Evolutionary conservation across 495 filamentous ascomycete species (phyloP).

Genomic region (Evernia prunastri): DNA sequence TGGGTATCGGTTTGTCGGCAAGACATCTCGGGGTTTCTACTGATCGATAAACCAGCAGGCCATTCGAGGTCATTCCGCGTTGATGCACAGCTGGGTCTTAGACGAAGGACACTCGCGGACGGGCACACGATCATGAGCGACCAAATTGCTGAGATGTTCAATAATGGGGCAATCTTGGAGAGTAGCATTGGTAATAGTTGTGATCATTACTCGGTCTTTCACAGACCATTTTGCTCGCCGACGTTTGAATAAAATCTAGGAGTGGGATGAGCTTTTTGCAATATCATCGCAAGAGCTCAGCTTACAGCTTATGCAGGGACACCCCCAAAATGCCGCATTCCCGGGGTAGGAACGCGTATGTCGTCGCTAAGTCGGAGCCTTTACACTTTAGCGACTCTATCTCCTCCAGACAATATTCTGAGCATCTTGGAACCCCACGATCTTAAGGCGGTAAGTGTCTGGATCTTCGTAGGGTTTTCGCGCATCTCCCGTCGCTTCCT

Average conservation of each 20-base stretch:
- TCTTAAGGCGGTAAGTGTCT: neutral
- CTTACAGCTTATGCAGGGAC: neutral
- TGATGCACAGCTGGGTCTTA: neutral
- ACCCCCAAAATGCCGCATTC: neutral
- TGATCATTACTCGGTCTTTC: neutral
- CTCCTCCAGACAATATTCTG: neutral
- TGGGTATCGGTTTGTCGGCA: neutral
- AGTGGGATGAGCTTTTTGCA: neutral
- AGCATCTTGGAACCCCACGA: conserved; percentile 1
- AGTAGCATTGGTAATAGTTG: neutral
- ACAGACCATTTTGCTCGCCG: neutral
- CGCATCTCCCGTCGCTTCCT: neutral
- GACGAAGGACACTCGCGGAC: neutral
- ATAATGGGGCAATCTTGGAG: neutral
- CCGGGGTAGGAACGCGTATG: neutral
- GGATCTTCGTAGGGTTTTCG: neutral
- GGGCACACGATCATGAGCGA: neutral
- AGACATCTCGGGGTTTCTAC: neutral
- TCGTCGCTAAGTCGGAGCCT: neutral
- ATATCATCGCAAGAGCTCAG: neutral
- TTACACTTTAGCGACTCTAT: neutral
- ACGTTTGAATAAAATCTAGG: neutral
- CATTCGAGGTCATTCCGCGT: neutral
- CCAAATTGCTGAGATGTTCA: neutral
- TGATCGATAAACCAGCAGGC: neutral